A percentile compares a stretch with the other conserved stretches of the same genome.
These are phyloP conservation scores for Trichoderma erinaceum DNA, from an alignment of 495 filamentous ascomycete genomes.

Conservation along the genomic window DNA sequence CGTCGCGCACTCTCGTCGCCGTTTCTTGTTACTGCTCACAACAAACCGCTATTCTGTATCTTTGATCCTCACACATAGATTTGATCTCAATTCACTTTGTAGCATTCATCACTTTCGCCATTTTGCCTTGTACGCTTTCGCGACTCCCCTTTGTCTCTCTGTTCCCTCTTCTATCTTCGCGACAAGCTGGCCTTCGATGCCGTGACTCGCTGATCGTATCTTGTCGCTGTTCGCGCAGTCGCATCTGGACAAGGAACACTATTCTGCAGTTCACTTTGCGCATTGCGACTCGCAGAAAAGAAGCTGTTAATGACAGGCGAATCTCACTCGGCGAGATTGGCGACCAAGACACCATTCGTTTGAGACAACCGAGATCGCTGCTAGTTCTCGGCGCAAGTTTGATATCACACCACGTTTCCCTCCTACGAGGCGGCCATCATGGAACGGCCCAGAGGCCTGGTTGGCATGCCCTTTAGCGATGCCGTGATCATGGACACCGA, in stretches of 20 bases:
- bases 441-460: conserved; percentile 14
- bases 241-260: not conserved
- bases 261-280: not conserved
- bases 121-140: not conserved
- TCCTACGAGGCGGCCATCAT: not conserved
- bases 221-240: not conserved
- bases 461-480: conserved; percentile 22
- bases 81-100: too few species aligned
- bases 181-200: not conserved
- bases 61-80: not conserved
- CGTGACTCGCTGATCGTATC: not conserved
- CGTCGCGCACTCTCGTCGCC: not conserved
- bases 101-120: not conserved
- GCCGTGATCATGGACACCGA: conserved; percentile 30
- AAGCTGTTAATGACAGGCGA: not conserved
- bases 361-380: not conserved
- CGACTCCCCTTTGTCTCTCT: not conserved
- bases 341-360: not conserved
- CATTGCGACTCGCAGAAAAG: not conserved
- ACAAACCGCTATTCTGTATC: too few species aligned
- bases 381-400: not conserved
- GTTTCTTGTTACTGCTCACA: too few species aligned
- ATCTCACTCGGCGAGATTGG: not conserved
- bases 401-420: not conserved
- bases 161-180: not conserved